Percentiles rank a stretch among this genome's conserved stretches.
These are phyloP conservation scores for Coemansia sp. DNA, from an alignment of 192 early-diverging fungal genomes.

Conservation along the genomic window DNA sequence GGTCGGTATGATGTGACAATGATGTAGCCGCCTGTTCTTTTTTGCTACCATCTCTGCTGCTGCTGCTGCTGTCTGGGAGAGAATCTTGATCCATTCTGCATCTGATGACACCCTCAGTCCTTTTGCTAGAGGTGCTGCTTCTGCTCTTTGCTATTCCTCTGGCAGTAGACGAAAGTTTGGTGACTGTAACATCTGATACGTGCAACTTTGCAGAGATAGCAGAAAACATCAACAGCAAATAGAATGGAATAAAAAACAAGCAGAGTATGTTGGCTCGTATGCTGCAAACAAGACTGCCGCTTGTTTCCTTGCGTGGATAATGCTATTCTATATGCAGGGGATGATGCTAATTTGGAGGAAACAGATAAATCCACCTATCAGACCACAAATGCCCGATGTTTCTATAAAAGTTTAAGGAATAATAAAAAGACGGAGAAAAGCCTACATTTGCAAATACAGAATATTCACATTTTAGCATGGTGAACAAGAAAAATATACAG, in stretches of 20 bases:
- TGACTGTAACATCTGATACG: conserved; percentile 38
- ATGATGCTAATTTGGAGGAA: neutral
- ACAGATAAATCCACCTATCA: neutral
- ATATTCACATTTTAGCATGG: neutral
- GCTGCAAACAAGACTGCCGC: neutral
- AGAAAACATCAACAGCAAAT: conserved; percentile 39
- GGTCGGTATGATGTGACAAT: neutral
- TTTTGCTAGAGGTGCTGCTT: conserved; percentile 20
- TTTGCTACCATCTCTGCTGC: conserved; percentile 6
- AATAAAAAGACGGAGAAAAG: neutral
- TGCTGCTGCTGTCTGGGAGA: neutral
- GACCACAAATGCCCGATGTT: neutral
- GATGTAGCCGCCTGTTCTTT: neutral
- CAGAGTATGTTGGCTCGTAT: neutral
- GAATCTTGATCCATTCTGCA: conserved; percentile 7
- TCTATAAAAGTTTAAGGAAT: neutral
- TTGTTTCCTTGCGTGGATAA: neutral
- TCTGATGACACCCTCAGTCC: conserved; percentile 6
- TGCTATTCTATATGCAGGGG: conserved; percentile 1
- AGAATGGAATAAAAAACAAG: conserved; percentile 2
- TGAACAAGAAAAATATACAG: neutral
- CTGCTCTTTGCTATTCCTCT: conserved; percentile 7
- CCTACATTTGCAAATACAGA: neutral
- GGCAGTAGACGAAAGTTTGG: conserved; percentile 3
- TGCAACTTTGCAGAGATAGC: conserved; percentile 44